Conservation (phyloP, 352 stramenopile species). For the Phytophthora tubulina region DNA sequence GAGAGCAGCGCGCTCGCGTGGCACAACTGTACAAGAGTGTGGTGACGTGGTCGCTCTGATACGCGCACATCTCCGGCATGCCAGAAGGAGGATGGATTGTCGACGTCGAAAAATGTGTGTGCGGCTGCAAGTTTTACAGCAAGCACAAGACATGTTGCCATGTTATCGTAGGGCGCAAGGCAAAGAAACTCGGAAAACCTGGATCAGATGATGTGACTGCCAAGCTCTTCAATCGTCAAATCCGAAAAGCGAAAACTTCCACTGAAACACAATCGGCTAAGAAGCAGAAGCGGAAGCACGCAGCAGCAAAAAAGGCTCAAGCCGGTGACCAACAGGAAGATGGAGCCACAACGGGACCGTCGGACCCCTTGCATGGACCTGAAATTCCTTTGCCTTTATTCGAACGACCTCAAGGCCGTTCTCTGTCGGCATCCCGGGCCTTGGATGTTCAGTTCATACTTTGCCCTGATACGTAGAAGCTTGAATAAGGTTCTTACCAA, state of each 20-base stretch:
- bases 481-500: no score
- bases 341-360: no score
- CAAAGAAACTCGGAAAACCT: background rate
- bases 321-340: background rate
- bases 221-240: conserved; percentile 8
- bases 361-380: no score
- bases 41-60: conserved; percentile 5
- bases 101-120: conserved; percentile 1
- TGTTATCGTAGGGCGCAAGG: conserved; percentile 5
- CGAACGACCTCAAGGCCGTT: background rate
- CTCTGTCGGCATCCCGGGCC: background rate
- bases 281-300: background rate
- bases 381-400: background rate
- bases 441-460: conserved; percentile 4
- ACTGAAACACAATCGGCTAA: background rate
- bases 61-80: background rate
- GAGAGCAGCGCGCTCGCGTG: conserved; percentile 6
- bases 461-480: background rate
- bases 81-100: conserved; percentile 8
- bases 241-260: background rate
- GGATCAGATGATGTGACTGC: background rate
- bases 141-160: conserved; percentile 16
- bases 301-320: background rate
- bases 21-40: conserved; percentile 14
- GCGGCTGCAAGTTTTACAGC: conserved; percentile 7